Conservation (phyloP, 345 rosid species). For the Populus simonii region DNA sequence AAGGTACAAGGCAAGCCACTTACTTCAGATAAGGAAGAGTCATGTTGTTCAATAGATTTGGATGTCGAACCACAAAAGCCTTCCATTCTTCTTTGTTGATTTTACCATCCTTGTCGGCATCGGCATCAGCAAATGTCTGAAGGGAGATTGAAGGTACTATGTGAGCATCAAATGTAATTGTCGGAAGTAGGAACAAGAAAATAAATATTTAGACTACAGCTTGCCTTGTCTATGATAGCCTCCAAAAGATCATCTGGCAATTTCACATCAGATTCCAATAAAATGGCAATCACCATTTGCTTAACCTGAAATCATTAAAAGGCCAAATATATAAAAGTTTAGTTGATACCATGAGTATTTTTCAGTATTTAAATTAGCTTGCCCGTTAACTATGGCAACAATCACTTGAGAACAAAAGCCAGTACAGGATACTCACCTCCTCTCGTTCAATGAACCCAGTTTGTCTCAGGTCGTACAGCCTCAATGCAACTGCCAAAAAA, state of each 20-base stretch:
- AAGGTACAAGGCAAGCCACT: neutral
- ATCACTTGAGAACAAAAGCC: neutral
- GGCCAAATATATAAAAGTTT: neutral
- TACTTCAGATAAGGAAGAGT: constrained; percentile 77
- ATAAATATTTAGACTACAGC: neutral
- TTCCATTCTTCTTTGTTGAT: constrained; percentile 69
- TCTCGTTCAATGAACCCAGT: constrained; percentile 80
- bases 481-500: constrained; percentile 69
- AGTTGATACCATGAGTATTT: neutral
- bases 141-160: neutral
- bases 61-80: constrained; percentile 49
- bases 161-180: neutral
- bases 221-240: constrained; percentile 64
- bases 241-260: constrained; percentile 61
- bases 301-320: constrained; percentile 50
- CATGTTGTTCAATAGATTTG: constrained; percentile 68
- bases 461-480: constrained; percentile 80
- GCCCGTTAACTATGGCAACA: neutral
- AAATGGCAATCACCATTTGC: constrained; percentile 73
- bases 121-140: constrained; percentile 82
- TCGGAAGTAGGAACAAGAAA: neutral
- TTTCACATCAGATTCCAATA: constrained; percentile 58
- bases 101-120: constrained; percentile 61
- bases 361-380: neutral
- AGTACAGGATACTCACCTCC: constrained; percentile 49